phyloP scores from a whole-genome alignment of 306 rosid genomes.

The Vicia faba region DNA sequence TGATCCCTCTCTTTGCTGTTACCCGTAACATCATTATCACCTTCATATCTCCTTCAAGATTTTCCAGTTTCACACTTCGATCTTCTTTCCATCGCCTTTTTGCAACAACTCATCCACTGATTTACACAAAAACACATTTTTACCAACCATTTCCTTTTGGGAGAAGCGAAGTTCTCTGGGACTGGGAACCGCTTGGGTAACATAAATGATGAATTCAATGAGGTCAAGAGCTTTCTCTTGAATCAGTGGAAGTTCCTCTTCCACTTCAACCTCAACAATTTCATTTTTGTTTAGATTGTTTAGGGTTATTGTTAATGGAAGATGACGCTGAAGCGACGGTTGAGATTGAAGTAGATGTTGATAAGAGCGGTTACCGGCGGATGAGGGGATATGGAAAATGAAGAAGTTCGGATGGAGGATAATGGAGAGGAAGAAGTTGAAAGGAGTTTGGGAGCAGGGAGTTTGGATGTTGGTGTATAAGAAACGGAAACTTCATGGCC shows the following conservation, averaged over 20 bases:
- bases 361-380: no score
- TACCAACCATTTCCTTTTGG: constrained; percentile 76
- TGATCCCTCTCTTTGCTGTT: no score
- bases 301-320: neutral
- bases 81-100: no score
- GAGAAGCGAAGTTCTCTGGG: constrained; percentile 87
- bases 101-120: constrained; percentile 66
- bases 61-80: no score
- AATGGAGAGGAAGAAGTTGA: no score
- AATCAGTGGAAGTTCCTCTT: constrained; percentile 88
- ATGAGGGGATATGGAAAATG: no score
- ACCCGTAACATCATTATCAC: no score
- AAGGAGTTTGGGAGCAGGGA: no score
- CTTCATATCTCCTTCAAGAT: no score
- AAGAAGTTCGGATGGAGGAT: no score
- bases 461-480: no score
- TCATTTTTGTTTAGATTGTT: constrained; percentile 28
- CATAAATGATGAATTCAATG: constrained; percentile 86
- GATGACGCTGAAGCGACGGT: neutral
- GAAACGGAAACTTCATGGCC: no score
- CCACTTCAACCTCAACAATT: constrained; percentile 59
- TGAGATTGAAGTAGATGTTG: constrained; percentile 4
- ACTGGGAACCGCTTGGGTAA: constrained; percentile 86
- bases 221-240: constrained; percentile 91
- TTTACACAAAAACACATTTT: constrained; percentile 70